Evolutionary conservation across 2,329 filamentous ascomycete species (phyloP).

Genomic region (Blumeriella jaapii): DNA sequence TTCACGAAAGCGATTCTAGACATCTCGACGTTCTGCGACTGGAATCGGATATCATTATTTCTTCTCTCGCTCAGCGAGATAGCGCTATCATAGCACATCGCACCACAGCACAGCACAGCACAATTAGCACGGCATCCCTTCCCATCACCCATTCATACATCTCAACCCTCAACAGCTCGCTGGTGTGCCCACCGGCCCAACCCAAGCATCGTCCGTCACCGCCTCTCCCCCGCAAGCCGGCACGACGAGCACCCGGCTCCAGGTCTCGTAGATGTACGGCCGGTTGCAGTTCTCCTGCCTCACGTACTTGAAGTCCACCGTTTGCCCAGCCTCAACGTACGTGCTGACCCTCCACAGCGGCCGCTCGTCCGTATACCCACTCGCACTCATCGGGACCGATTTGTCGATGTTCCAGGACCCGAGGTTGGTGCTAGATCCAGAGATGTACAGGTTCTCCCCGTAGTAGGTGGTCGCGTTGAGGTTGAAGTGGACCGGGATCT

Average conservation of each 20-base stretch:
- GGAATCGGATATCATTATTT: no score
- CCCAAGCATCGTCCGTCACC: constrained; percentile 31
- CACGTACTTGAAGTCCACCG: constrained; percentile 36
- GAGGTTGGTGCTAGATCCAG: constrained; percentile 32
- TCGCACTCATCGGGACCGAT: constrained; percentile 29
- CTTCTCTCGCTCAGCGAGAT: no score
- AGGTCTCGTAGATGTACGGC: constrained; percentile 33
- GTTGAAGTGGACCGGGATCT: constrained; percentile 32
- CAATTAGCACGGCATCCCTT: no score
- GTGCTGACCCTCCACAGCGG: constrained; percentile 36
- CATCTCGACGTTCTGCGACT: no score
- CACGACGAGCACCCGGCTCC: constrained; percentile 32
- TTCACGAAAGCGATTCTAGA: no score
- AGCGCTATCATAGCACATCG: no score
- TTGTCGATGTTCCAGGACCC: constrained; percentile 31
- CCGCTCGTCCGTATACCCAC: constrained; percentile 31
- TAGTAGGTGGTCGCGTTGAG: constrained; percentile 36
- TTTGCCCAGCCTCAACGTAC: constrained; percentile 31
- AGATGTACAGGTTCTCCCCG: constrained; percentile 37
- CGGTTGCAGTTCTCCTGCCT: constrained; percentile 33
- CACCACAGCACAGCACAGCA: no score
- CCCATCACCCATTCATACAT: no score
- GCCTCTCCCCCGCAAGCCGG: constrained; percentile 28
- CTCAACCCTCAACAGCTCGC: constrained; percentile 15
- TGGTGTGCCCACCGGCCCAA: constrained; percentile 24